Base-by-base conservation (phyloP, 2,329 filamentous ascomycete genomes). In the Colletotrichum theobromicola region DNA sequence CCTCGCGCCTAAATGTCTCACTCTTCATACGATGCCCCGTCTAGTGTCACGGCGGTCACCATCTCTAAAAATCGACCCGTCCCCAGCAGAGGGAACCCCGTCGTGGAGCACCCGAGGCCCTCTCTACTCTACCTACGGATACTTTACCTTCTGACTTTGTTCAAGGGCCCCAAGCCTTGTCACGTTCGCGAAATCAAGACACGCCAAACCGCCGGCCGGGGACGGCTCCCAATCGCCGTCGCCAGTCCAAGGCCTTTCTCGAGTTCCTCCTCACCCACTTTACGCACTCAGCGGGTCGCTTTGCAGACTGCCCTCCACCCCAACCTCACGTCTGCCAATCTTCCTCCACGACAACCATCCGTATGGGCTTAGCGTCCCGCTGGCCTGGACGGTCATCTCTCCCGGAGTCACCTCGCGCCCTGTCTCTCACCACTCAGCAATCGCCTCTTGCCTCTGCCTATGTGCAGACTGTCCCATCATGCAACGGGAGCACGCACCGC, bases 151-250 rank as follows among this genome's bases (percentile, higher is more conserved):
- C 57, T 63, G 42, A 72, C 72, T 67, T 67, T 57, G 62, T 63
- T 62, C 68, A 21, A 60, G 57, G 28, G 32, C 57, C 42, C 30
- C 57, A 46, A 35, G 68, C 32, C 61, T 67, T 58, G 72, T 75
- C 72, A 72, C 72, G 72, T 69, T 72, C 68, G 60, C 34, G 35
- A 72, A 63, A 64, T 72, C 63, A 72, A 72, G 72, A 75, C 68
- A 67, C 28, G 69, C 72, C 67, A 65, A 61, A 37, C 32, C 61
- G 58, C 34, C 55, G 60, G 60, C 71, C 60, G 71, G 24, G n/a
- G 67, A 70, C 71, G 61, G 65, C 55, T 50, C 42, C 42, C 42
- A 50, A 21, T 50, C 42, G n/a, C 42, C 42, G 42, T 7, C 32
- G 60, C 32, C 60, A 21, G 42, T 62, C n/a, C 32, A 37, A 62